Conservation (phyloP, 768 basidiomycete species). For the Wakefieldia striispora region DNA sequence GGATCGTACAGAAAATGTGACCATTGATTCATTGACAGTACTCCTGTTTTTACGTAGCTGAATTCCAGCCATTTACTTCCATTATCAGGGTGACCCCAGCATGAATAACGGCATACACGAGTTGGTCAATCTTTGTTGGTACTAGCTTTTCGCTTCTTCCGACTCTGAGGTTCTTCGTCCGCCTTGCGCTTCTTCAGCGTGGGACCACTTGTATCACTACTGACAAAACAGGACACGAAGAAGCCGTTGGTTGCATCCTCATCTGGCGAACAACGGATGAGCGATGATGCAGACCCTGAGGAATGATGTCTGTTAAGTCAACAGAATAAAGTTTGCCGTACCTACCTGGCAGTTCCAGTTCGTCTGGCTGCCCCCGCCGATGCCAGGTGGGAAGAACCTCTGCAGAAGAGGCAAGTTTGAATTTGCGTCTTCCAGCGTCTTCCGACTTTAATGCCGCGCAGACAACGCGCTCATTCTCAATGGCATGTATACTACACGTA, state of each 20-base stretch:
- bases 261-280: conserved; percentile 73
- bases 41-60: conserved; percentile 23
- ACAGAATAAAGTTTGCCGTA: background rate
- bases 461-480: conserved; percentile 93
- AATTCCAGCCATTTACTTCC: conserved; percentile 11
- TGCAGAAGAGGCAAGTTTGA: conserved; percentile 62
- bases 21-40: conserved; percentile 29
- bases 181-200: conserved; percentile 28
- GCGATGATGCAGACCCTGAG: conserved; percentile 56
- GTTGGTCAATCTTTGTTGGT: conserved; percentile 12
- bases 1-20: conserved; percentile 27
- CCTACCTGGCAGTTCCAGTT: conserved; percentile 56
- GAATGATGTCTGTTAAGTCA: background rate
- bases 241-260: conserved; percentile 95
- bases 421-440: conserved; percentile 59
- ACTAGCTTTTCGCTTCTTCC: conserved; percentile 18
- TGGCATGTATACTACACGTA: conserved; percentile 91
- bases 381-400: conserved; percentile 82
- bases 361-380: conserved; percentile 70
- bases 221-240: conserved; percentile 92
- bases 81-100: background rate
- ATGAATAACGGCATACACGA: background rate
- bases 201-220: background rate
- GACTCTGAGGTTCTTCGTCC: conserved; percentile 3
- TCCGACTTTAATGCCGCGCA: conserved; percentile 65